Evolutionary conservation across 2,329 filamentous ascomycete genomes (phyloP).

Genomic region (Hymenoscyphus scutula): DNA sequence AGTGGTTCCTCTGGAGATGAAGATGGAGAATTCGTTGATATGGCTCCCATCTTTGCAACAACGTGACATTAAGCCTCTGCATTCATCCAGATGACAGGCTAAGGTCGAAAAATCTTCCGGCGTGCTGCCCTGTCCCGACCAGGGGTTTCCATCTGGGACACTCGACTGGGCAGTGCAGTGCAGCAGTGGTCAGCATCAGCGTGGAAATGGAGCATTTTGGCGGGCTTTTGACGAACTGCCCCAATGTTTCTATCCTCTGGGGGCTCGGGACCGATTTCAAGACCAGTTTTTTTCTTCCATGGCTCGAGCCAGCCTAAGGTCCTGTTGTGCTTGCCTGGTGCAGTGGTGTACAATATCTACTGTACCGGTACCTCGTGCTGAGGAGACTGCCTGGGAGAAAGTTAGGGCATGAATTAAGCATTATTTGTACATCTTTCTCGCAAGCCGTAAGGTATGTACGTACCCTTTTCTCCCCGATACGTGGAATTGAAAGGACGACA

Average conservation of each 20-base stretch:
- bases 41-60: background rate
- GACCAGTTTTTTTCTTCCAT: background rate
- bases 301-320: background rate
- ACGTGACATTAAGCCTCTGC: conserved; percentile 1
- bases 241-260: background rate
- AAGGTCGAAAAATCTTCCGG: conserved; percentile 8
- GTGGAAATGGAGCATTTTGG: background rate
- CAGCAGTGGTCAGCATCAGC: too few relatives aligned
- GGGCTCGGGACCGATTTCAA: background rate
- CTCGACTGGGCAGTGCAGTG: background rate
- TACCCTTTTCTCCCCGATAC: background rate
- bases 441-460: background rate
- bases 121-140: background rate
- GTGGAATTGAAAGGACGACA: background rate
- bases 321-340: background rate
- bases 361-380: background rate
- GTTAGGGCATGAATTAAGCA: background rate
- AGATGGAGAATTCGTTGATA: conserved; percentile 1
- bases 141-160: background rate
- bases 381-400: background rate
- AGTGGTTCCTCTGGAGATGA: background rate
- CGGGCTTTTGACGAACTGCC: background rate
- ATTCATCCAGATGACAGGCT: conserved; percentile 7
- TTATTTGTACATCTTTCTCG: background rate
- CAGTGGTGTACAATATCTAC: too few relatives aligned